Evolutionary conservation across 768 basidiomycete genomes (phyloP).

Genomic region (Boletales sp.): DNA sequence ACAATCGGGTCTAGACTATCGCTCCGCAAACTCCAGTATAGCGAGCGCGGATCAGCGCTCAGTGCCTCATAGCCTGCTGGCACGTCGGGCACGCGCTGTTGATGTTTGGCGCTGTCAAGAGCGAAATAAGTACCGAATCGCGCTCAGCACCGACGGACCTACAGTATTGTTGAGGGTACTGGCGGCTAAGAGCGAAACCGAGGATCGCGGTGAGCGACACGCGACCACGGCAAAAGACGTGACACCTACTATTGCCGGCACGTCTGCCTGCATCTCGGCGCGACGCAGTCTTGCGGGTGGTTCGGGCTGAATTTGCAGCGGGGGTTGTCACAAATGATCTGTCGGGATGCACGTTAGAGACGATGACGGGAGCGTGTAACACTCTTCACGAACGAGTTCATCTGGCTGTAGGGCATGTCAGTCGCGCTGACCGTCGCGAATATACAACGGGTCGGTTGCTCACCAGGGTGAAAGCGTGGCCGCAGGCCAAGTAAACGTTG

Average conservation of each 20-base stretch:
- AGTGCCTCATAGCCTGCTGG: conserved; percentile 25
- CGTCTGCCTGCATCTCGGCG: conserved; percentile 40
- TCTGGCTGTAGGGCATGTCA: conserved; percentile 32
- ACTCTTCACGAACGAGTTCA: conserved; percentile 26
- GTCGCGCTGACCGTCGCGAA: conserved; percentile 3
- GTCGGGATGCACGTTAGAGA: conserved; percentile 9
- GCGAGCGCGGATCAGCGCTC: conserved; percentile 4
- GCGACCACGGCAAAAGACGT: conserved; percentile 2
- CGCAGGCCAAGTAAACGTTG: conserved; percentile 46
- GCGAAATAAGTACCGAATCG: neutral
- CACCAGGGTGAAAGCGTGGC: conserved; percentile 45
- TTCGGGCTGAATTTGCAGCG: conserved; percentile 54
- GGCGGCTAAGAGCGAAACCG: conserved; percentile 31
- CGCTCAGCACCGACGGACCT: conserved; percentile 10
- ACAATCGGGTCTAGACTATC: conserved; percentile 10
- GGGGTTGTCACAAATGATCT: conserved; percentile 45
- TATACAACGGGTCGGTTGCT: conserved; percentile 7
- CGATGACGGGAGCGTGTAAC: neutral
- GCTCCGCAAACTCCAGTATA: conserved; percentile 1
- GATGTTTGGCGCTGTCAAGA: conserved; percentile 38
- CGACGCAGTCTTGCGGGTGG: conserved; percentile 43
- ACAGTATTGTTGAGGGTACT: conserved; percentile 48
- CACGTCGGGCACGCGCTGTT: conserved; percentile 42
- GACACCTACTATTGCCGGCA: conserved; percentile 47
- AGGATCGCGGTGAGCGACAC: conserved; percentile 6